Conservation (phyloP, 768 basidiomycete species). For the Glaciozyma antarctica region DNA sequence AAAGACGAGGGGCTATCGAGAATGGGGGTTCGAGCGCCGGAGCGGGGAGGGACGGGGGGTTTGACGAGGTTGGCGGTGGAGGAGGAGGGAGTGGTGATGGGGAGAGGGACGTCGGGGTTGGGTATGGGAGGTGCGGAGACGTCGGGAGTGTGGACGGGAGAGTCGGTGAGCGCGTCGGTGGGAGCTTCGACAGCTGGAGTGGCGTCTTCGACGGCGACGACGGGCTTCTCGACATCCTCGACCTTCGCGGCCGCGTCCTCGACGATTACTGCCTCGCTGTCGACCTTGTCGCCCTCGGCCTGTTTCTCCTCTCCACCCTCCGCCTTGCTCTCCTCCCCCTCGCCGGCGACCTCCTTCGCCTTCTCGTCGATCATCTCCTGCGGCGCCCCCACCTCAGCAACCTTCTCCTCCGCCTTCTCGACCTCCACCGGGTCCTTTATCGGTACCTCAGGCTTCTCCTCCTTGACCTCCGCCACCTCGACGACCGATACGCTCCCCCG, state of each 20-base stretch:
- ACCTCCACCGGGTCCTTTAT: no score
- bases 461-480: not conserved
- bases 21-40: slow-evolving; percentile 5
- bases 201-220: not conserved
- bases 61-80: slow-evolving; percentile 11
- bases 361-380: not conserved
- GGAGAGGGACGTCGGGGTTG: no score
- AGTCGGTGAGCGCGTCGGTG: not conserved
- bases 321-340: not conserved
- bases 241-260: slow-evolving; percentile 49
- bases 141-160: not conserved
- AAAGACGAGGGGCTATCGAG: not conserved
- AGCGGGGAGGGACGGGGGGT: slow-evolving; percentile 11
- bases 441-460: not conserved
- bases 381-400: not conserved
- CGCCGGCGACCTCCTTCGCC: not conserved
- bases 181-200: not conserved
- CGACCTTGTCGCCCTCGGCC: slow-evolving; percentile 45
- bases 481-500: not conserved
- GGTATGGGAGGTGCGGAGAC: not conserved
- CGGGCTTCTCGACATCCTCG: not conserved
- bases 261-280: slow-evolving; percentile 55
- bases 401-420: no score
- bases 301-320: slow-evolving; percentile 14
- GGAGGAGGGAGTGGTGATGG: not conserved